These are phyloP conservation scores for Backusella luteola DNA, from an alignment of 192 early-diverging fungal species.

Conservation along the genomic window DNA sequence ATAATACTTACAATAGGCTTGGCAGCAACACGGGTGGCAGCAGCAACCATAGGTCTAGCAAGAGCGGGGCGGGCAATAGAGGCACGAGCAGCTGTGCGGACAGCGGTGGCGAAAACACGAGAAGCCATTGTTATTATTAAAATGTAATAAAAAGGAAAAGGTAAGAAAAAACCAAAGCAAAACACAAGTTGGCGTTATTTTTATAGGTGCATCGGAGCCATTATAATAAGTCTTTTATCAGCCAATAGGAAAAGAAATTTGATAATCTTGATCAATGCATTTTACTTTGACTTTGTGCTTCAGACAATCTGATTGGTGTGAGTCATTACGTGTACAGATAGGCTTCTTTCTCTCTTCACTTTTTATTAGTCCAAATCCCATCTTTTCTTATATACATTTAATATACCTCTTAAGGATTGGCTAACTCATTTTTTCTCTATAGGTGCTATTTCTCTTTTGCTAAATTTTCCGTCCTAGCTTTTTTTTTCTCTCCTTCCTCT, in stretches of 20 bases:
- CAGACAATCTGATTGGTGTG: slow-evolving; percentile 23
- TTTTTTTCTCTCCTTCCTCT: neutral
- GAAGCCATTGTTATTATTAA: slow-evolving; percentile 26
- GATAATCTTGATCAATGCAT: slow-evolving; percentile 21
- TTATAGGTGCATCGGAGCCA: slow-evolving; percentile 10
- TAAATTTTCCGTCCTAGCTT: neutral
- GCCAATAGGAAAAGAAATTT: slow-evolving; percentile 8
- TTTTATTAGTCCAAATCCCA: slow-evolving; percentile 8
- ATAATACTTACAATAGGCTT: slow-evolving; percentile 21
- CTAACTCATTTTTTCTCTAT: neutral
- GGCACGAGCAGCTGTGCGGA: slow-evolving; percentile 34
- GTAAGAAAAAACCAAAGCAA: neutral
- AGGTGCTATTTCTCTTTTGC: neutral
- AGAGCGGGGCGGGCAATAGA: slow-evolving; percentile 25
- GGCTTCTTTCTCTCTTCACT: neutral
- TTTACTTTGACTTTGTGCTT: neutral
- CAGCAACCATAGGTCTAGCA: slow-evolving; percentile 26
- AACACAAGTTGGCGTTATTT: slow-evolving; percentile 5
- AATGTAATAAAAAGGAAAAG: slow-evolving; percentile 4
- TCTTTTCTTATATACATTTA: slow-evolving; percentile 5
- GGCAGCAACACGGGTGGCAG: slow-evolving; percentile 18
- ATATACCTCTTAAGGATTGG: neutral
- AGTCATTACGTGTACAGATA: slow-evolving; percentile 25
- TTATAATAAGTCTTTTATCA: neutral
- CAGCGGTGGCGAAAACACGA: slow-evolving; percentile 32